Base-by-base conservation (phyloP, 768 basidiomycete species). In the Rhizopogon vinicolor region DNA sequence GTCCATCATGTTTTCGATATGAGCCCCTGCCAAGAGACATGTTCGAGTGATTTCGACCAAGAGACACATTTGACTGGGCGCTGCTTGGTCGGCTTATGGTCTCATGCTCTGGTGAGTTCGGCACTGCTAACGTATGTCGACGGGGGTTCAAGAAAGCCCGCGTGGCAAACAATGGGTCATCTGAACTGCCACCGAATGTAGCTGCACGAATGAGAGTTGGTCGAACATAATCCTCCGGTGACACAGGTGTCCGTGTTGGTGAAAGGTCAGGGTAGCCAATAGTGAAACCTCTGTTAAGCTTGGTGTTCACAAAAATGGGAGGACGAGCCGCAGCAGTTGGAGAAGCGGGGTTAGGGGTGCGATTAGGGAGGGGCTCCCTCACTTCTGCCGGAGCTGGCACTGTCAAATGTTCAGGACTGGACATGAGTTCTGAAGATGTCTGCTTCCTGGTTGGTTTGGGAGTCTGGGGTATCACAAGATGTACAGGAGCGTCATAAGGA, bases 1-100 rank as follows among this genome's bases (percentile, higher is more conserved):
- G 59, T 28, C 59, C 59, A 43, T 60, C 59, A 33, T 60, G 59
- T 18, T 57, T 57, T 44, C 59, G 52, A 45, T 60, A 60, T 10
- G 58, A 44, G 22, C 53, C 44, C 43, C 59, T 56, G 22, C 57
- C 59, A 55, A 57, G 33, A 33, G 56, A 45, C 13, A 44, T 10
- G 14, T 51, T 51, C 22, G 58, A 60, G 16, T 50, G 56, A 13
- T 57, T 50, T 46, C 59, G 59, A 29, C 57, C 57, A 58, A 57
- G 25, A 33, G 56, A 41, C 13, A 44, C n/a, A 19, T 51, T 51
- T 31, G 58, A 60, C 19, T 53, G 56, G 19, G 44, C 52, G 9
- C 56, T 58, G n/a, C 56, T 25, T 10, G 59, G 48, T 39, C 51
- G 25, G 40, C 29, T 41, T 39, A 43, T 25, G 28, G 51, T 22